Evolutionary conservation across 176 grass and related monocot species (phyloP).

Genomic region (Aegilops sharonensis): DNA sequence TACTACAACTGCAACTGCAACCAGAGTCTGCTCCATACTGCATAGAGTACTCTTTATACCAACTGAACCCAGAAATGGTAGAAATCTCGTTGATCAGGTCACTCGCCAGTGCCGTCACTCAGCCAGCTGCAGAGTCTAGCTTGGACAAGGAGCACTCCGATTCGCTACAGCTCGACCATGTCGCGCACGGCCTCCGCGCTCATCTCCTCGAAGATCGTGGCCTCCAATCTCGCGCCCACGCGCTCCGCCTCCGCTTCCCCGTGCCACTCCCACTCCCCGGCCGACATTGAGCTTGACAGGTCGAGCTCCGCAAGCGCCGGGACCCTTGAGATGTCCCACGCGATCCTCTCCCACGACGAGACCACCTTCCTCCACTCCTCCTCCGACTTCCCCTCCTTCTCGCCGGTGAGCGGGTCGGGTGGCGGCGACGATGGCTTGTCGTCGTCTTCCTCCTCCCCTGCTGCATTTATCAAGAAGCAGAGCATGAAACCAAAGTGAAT

Average conservation of each 20-base stretch:
- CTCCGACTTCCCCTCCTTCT: background rate
- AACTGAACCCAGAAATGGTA: too few species aligned
- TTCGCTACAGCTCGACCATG: slow-evolving; percentile 15
- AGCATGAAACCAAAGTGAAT: background rate
- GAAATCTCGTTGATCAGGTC: too few species aligned
- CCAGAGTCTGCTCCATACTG: too few species aligned
- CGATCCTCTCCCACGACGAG: too few species aligned
- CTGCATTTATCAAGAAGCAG: slow-evolving; percentile 15
- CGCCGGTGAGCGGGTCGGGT: background rate
- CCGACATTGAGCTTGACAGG: too few species aligned
- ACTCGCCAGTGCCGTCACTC: too few species aligned
- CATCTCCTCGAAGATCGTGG: slow-evolving; percentile 80
- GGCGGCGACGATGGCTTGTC: slow-evolving; percentile 29
- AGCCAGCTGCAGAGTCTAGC: too few species aligned
- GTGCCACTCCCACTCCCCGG: background rate
- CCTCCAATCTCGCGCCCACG: slow-evolving; percentile 56
- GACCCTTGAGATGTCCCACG: too few species aligned
- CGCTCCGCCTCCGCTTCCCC: slow-evolving; percentile 21
- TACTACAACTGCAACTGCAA: too few species aligned
- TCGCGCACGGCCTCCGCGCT: slow-evolving; percentile 54
- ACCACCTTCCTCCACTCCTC: background rate
- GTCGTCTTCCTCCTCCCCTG: slow-evolving; percentile 21
- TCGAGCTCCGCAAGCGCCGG: too few species aligned
- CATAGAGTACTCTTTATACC: too few species aligned
- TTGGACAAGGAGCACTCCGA: background rate